Percentiles rank a stretch among this genome's conserved stretches.
Evolutionary conservation across 2,329 filamentous ascomycete species (phyloP).

Genomic region (Colletotrichum siamense): DNA sequence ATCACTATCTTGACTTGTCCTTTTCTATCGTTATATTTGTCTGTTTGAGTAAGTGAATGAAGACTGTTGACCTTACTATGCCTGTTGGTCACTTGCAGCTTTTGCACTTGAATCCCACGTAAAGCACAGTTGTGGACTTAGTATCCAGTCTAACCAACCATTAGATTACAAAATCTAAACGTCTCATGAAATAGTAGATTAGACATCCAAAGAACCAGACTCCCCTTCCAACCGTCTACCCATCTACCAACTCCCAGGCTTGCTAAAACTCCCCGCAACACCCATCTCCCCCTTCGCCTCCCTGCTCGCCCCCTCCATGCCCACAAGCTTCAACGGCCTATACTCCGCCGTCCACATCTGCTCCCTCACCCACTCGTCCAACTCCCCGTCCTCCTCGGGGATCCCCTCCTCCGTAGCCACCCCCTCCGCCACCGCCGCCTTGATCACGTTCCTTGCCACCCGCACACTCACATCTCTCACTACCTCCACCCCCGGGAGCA

Average conservation of each 20-base stretch:
- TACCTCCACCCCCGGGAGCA: conserved; percentile 78
- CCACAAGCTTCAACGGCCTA: conserved; percentile 64
- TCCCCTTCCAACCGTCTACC: not conserved
- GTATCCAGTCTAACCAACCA: not conserved
- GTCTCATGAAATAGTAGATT: not conserved
- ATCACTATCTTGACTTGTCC: no score
- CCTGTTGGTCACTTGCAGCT: not conserved
- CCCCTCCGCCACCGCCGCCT: conserved; percentile 71
- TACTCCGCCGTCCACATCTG: conserved; percentile 84
- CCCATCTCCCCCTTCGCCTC: conserved; percentile 65
- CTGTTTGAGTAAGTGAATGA: not conserved
- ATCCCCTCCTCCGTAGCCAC: conserved; percentile 71
- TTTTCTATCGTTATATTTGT: no score
- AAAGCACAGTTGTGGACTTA: not conserved
- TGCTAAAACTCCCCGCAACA: conserved; percentile 44
- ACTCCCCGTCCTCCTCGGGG: conserved; percentile 56
- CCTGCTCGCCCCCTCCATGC: conserved; percentile 55
- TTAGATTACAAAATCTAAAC: not conserved
- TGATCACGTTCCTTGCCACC: conserved; percentile 79
- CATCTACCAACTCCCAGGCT: conserved; percentile 11
- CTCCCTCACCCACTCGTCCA: conserved; percentile 75
- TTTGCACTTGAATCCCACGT: not conserved
- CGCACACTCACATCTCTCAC: conserved; percentile 79
- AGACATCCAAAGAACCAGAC: not conserved
- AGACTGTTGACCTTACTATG: not conserved